These are phyloP conservation scores for Areca catechu DNA, from an alignment of 176 grass and related monocot species.

Conservation along the genomic window DNA sequence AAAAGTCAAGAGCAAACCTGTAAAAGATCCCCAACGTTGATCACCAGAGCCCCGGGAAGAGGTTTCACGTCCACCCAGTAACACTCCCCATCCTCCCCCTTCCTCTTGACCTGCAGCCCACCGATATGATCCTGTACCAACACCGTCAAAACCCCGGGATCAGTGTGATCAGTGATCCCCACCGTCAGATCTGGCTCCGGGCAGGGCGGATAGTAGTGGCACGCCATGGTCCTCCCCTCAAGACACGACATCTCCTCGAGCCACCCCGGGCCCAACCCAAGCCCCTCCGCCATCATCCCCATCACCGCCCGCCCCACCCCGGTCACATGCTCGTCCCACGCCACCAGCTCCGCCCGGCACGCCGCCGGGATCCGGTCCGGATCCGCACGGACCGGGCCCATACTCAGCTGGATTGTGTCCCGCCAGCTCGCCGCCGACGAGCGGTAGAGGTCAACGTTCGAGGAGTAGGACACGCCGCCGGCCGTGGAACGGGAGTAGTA, in stretches of 20 bases:
- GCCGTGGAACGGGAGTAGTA: slow-evolving; percentile 47
- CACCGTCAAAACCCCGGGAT: slow-evolving; percentile 59
- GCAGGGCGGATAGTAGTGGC: slow-evolving; percentile 89
- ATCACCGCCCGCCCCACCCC: slow-evolving; percentile 30
- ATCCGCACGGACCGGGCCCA: slow-evolving; percentile 32
- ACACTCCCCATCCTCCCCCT: slow-evolving; percentile 20
- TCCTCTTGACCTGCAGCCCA: slow-evolving; percentile 74
- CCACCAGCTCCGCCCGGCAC: slow-evolving; percentile 43
- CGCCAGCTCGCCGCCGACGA: slow-evolving; percentile 78
- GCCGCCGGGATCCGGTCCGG: slow-evolving; percentile 38
- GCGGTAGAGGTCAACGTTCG: slow-evolving; percentile 58
- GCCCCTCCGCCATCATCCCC: slow-evolving; percentile 48
- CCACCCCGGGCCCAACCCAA: slow-evolving; percentile 16
- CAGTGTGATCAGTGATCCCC: slow-evolving; percentile 61
- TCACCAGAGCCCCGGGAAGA: slow-evolving; percentile 54
- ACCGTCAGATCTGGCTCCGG: slow-evolving; percentile 74
- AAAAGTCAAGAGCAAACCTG: slow-evolving; percentile 34
- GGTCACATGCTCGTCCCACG: slow-evolving; percentile 45
- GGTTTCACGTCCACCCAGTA: slow-evolving; percentile 66
- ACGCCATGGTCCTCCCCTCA: slow-evolving; percentile 51
- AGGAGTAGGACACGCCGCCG: slow-evolving; percentile 55
- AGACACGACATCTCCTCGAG: slow-evolving; percentile 37
- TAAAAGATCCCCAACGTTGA: slow-evolving; percentile 80
- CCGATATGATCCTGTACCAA: slow-evolving; percentile 55
- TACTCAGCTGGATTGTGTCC: slow-evolving; percentile 53